phyloP scores from a whole-genome alignment of 306 rosid species.

The Citrullus mucosospermus region DNA sequence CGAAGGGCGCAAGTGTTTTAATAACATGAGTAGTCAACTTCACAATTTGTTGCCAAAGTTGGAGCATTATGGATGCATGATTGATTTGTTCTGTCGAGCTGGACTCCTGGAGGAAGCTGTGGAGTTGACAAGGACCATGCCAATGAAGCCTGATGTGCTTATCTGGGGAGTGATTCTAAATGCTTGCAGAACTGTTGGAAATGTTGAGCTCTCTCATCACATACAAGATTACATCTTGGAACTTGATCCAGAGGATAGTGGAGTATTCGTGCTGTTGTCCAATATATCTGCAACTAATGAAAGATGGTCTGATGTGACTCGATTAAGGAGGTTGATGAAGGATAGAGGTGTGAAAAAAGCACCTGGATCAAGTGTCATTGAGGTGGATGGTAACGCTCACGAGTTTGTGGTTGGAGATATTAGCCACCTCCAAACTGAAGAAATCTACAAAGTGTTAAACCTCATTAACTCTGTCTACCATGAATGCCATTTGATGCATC shows the following conservation, averaged over 20 bases:
- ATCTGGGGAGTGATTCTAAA: conserved; percentile 63
- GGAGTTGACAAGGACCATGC: conserved; percentile 54
- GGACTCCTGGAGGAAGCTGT: conserved; percentile 58
- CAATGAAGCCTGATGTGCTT: conserved; percentile 67
- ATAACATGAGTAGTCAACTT: conserved; percentile 30
- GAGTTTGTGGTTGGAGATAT: conserved; percentile 53
- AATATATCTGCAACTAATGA: conserved; percentile 48
- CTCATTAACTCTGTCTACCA: conserved; percentile 27
- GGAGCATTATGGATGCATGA: conserved; percentile 80
- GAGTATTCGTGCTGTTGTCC: conserved; percentile 68
- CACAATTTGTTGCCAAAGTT: conserved; percentile 41
- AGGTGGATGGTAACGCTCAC: conserved; percentile 46
- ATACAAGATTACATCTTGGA: conserved; percentile 34
- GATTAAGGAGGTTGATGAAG: conserved; percentile 59
- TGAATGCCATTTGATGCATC: conserved; percentile 21
- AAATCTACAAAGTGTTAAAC: conserved; percentile 30
- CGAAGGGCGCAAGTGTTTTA: conserved; percentile 43
- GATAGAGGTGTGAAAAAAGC: conserved; percentile 53
- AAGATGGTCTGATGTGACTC: conserved; percentile 64
- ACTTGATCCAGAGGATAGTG: conserved; percentile 48
- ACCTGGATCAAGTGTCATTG: conserved; percentile 59
- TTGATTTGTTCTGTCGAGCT: conserved; percentile 61
- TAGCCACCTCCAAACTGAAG: conserved; percentile 43
- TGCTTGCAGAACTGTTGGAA: conserved; percentile 38
- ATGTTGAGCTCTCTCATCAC: conserved; percentile 35